Base-by-base conservation (phyloP, 352 stramenopile genomes). In the Pythium utonaiense region DNA sequence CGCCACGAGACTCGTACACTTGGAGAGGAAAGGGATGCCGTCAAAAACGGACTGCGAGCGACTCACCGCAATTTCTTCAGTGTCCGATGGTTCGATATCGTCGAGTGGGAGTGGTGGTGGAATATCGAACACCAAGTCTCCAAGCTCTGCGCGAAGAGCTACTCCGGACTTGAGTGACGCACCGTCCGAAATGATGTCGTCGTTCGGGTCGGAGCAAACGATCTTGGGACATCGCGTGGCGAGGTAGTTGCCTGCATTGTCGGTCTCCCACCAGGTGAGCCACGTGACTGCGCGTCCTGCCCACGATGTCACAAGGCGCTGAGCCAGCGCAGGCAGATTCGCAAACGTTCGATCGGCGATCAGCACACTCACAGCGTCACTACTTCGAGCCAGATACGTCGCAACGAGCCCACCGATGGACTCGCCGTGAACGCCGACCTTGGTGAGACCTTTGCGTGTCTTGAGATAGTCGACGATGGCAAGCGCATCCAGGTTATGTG, bases 91-190 rank as follows among this genome's bases (percentile, higher is more conserved):
- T 6, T 64, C 57, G 21, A 30, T 58, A 12, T 60, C 63, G 4
- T 52, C 19, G 42, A 65, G 59, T 14, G 49, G 38, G 14, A 72
- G 27, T 8, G 55, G 33, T 7, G n/a, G 41, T 5, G 59, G 66
- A 6, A 68, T 1, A 41, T 62, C 50, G 30, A 60, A 49, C 3
- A 13, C 14, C 14, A 60, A 2, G 44, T 92, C 83, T 1, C 71
- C 77, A 7, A 96, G 54, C 50, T 93, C 84, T 2, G 85, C 17
- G 4, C 74, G 74, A 6, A 94, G 40, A 13, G 86, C 84, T 4
- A 94, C 80, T 3, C 86, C 86, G 10, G 83, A 81, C 41, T 96
- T 96, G 13, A 96, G 70, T 8, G 86, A 96, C 9, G 84, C 86
- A 22, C 72, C 77, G 52, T 96, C 86, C 3, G 80, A 61, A 34